phyloP scores from a whole-genome alignment of 768 basidiomycete species.

The Cystoderma amianthinum region DNA sequence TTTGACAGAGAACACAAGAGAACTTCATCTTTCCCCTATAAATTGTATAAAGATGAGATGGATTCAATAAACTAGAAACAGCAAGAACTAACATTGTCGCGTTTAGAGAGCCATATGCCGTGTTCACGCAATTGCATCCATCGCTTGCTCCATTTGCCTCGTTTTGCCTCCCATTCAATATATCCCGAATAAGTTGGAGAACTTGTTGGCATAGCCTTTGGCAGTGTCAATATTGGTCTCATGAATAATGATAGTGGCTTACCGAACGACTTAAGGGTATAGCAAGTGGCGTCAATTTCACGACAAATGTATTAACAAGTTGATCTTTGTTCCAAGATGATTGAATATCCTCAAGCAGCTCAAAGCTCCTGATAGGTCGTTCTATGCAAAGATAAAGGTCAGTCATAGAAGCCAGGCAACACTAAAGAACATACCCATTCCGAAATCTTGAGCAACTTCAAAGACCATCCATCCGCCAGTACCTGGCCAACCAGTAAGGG shows the following conservation, averaged over 20 bases:
- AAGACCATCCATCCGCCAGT: conserved; percentile 83
- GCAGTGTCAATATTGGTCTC: conserved; percentile 6
- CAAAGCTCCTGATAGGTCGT: conserved; percentile 84
- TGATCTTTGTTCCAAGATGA: conserved; percentile 87
- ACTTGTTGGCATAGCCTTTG: conserved; percentile 35
- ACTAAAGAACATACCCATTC: conserved; percentile 67
- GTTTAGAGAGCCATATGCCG: conserved; percentile 81
- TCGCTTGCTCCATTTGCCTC: conserved; percentile 93
- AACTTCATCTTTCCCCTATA: conserved; percentile 77
- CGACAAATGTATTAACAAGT: conserved; percentile 70
- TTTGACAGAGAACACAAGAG: conserved; percentile 81
- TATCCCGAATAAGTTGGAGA: conserved; percentile 47
- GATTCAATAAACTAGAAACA: not conserved
- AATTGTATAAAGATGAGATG: conserved; percentile 6
- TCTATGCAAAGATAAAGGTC: conserved; percentile 66
- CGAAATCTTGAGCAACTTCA: conserved; percentile 87
- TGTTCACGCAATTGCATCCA: conserved; percentile 87
- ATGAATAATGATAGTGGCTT: conserved; percentile 15
- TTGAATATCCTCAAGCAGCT: conserved; percentile 72
- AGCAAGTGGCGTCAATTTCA: conserved; percentile 69
- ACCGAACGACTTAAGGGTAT: conserved; percentile 52
- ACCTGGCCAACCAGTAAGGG: conserved; percentile 51
- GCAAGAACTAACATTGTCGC: conserved; percentile 61
- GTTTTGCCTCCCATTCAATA: conserved; percentile 86
- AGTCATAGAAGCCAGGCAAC: conserved; percentile 87